Conservation (phyloP, 768 basidiomycete genomes). For the Termitomyces sp. region DNA sequence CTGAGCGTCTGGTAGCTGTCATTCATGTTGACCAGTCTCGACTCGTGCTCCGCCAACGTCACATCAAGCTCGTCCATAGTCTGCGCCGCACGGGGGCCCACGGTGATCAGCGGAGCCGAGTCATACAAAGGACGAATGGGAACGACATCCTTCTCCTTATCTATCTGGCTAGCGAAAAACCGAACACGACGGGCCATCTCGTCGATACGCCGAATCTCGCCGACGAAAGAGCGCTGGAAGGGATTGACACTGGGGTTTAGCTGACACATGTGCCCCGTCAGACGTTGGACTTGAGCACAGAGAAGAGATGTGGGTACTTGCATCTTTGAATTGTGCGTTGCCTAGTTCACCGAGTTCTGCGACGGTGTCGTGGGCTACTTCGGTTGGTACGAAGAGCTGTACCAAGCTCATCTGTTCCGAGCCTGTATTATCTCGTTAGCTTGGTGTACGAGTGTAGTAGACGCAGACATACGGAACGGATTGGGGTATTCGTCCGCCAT, state of each 20-base stretch:
- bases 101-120: slow-evolving; percentile 79
- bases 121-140: slow-evolving; percentile 84
- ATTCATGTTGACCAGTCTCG: slow-evolving; percentile 84
- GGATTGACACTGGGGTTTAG: slow-evolving; percentile 93
- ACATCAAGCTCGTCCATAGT: slow-evolving; percentile 91
- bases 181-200: slow-evolving; percentile 94
- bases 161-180: slow-evolving; percentile 83
- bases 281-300: background rate
- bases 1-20: slow-evolving; percentile 85
- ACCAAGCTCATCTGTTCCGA: slow-evolving; percentile 98
- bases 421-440: slow-evolving; percentile 38
- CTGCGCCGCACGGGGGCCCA: slow-evolving; percentile 89
- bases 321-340: slow-evolving; percentile 96
- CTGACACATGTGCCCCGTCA: slow-evolving; percentile 33
- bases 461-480: slow-evolving; percentile 61
- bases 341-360: slow-evolving; percentile 93
- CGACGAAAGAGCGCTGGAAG: slow-evolving; percentile 97
- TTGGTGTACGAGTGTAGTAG: background rate
- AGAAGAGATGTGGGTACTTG: slow-evolving; percentile 20
- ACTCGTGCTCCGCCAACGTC: slow-evolving; percentile 82
- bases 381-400: slow-evolving; percentile 94
- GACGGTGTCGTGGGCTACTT: slow-evolving; percentile 96
- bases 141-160: slow-evolving; percentile 77
- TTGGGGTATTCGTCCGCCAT: slow-evolving; percentile 84
- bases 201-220: slow-evolving; percentile 90